Conservation (phyloP, 257 asterid species). For the Scutellaria barbata region DNA sequence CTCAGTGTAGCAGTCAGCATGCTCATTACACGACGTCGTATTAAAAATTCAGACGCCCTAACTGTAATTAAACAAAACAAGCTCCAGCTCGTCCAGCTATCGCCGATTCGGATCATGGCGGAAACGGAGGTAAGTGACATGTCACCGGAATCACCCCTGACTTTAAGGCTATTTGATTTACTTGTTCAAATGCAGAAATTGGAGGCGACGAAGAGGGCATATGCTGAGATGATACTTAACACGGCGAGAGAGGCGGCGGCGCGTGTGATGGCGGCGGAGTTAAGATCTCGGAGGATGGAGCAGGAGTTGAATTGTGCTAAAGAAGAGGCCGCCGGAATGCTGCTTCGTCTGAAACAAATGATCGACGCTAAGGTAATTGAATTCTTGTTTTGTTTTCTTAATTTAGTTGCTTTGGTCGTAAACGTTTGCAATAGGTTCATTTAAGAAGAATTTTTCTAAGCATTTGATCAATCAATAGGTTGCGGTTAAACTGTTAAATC, state of each 20-base stretch:
- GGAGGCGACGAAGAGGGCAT: conserved; percentile 68
- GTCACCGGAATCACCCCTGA: neutral
- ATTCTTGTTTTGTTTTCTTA: neutral
- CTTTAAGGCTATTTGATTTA: neutral
- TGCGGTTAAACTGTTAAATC: neutral
- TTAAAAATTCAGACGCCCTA: neutral
- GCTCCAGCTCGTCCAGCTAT: neutral
- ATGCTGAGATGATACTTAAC: conserved; percentile 72
- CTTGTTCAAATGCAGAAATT: conserved; percentile 41
- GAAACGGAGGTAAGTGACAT: conserved; percentile 45
- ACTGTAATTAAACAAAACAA: conserved; percentile 1
- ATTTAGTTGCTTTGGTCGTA: neutral
- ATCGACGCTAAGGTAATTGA: conserved; percentile 57
- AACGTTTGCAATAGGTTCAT: neutral
- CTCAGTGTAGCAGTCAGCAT: too few species aligned
- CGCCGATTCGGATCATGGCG: conserved; percentile 43
- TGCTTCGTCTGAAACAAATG: conserved; percentile 66
- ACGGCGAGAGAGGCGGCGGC: conserved; percentile 80
- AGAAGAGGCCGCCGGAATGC: conserved; percentile 63
- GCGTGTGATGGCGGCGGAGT: conserved; percentile 71
- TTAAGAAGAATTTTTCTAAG: neutral
- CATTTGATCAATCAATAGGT: conserved; percentile 2
- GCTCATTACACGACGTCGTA: too few species aligned
- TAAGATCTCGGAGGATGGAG: conserved; percentile 54
- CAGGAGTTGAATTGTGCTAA: conserved; percentile 52